Conservation (phyloP, 2,329 filamentous ascomycete genomes). For the Amauroascus niger region DNA sequence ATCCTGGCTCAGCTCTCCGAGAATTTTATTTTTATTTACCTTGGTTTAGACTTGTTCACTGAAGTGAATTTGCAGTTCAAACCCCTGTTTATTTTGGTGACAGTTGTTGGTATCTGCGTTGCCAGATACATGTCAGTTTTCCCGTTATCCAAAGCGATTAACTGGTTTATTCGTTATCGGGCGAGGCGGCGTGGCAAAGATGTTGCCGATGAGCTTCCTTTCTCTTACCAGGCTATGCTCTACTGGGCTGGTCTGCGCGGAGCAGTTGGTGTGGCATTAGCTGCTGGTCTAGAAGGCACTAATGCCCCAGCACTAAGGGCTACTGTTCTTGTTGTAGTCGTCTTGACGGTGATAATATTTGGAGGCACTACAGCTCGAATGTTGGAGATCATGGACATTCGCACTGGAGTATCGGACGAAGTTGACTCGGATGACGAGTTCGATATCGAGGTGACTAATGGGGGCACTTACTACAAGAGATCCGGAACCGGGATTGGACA, state of each 20-base stretch:
- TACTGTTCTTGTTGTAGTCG: conserved; percentile 94
- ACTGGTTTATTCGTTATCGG: conserved; percentile 83
- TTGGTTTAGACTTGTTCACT: conserved; percentile 88
- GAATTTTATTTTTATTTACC: conserved; percentile 99
- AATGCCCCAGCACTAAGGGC: conserved; percentile 77
- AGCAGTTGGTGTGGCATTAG: conserved; percentile 88
- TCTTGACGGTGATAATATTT: conserved; percentile 97
- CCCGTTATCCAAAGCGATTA: conserved; percentile 78
- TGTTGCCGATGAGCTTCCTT: conserved; percentile 77
- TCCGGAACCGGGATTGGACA: conserved; percentile 68
- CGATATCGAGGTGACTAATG: conserved; percentile 72
- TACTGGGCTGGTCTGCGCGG: conserved; percentile 96
- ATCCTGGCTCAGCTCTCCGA: conserved; percentile 89
- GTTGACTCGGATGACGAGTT: conserved; percentile 98
- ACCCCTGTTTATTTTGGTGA: conserved; percentile 88
- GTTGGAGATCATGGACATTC: conserved; percentile 94
- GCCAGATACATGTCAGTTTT: conserved; percentile 93
- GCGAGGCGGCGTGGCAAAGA: conserved; percentile 66
- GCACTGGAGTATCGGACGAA: conserved; percentile 91
- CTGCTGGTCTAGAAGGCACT: conserved; percentile 72
- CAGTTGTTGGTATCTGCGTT: conserved; percentile 80
- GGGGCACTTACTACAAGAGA: conserved; percentile 70
- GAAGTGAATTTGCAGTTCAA: conserved; percentile 82
- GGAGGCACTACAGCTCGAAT: conserved; percentile 94
- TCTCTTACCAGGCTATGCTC: conserved; percentile 98